Percentiles rank a stretch among this genome's conserved stretches.
phyloP scores from a whole-genome alignment of 78 protist species.

The Dictyostelium purpureum region DNA sequence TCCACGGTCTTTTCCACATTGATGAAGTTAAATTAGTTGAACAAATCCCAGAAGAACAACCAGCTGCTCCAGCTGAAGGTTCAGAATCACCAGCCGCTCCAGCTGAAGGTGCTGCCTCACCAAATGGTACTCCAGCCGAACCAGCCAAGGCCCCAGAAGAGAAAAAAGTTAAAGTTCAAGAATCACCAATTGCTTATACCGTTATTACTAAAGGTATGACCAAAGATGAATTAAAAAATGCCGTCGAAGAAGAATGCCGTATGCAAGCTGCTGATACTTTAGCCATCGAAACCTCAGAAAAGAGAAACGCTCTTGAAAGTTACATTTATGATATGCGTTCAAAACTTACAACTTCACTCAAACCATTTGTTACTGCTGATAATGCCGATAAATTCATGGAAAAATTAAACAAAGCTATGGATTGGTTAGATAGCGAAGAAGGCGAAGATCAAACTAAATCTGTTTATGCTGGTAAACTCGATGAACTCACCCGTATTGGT shows the following conservation, averaged over 20 bases:
- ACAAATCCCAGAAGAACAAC: constrained; percentile 60
- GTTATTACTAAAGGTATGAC: constrained; percentile 7
- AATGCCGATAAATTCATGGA: constrained; percentile 51
- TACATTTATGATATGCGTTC: constrained; percentile 91
- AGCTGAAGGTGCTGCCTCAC: not conserved
- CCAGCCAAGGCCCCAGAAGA: constrained; percentile 23
- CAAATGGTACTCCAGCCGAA: constrained; percentile 42
- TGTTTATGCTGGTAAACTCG: constrained; percentile 78
- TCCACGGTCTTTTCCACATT: constrained; percentile 83
- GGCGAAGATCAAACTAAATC: constrained; percentile 93
- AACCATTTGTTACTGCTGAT: constrained; percentile 37
- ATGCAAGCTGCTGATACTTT: constrained; percentile 82
- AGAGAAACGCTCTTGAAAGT: constrained; percentile 88
- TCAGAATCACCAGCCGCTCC: constrained; percentile 39
- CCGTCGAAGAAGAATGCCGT: constrained; percentile 81
- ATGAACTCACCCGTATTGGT: constrained; percentile 51
- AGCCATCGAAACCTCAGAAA: constrained; percentile 81
- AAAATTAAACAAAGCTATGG: constrained; percentile 68
- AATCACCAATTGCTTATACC: constrained; percentile 19
- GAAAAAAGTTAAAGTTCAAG: constrained; percentile 79
- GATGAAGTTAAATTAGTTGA: constrained; percentile 83
- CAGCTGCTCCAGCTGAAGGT: constrained; percentile 8
- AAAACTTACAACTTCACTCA: constrained; percentile 54
- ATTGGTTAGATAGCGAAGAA: constrained; percentile 94
- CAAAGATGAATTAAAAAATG: constrained; percentile 13